A percentile compares a stretch with the other conserved stretches of the same genome.
phyloP scores from a whole-genome alignment of 2,329 filamentous ascomycete species.

The Trichoderma harzianum region DNA sequence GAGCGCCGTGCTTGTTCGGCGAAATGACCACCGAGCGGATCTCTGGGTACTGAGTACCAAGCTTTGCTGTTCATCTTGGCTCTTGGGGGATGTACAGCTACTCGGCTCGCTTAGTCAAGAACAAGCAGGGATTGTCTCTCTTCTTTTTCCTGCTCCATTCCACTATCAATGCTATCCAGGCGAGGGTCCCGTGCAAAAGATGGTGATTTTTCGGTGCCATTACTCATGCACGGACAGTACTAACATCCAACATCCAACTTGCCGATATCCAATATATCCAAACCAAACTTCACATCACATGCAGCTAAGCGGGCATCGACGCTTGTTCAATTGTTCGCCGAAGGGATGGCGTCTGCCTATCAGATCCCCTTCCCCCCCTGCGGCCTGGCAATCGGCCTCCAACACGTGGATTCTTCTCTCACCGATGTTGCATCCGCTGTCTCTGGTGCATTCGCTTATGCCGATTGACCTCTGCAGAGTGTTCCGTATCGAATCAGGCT shows the following conservation, averaged over 20 bases:
- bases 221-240: background rate
- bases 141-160: background rate
- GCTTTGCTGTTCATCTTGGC: background rate
- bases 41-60: background rate
- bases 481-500: background rate
- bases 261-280: background rate
- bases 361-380: background rate
- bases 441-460: slow-evolving; percentile 9
- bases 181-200: background rate
- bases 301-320: background rate
- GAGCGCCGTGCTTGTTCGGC: slow-evolving; percentile 3
- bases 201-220: background rate
- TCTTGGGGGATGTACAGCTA: background rate
- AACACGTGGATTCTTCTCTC: slow-evolving; percentile 9
- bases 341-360: slow-evolving; percentile 5
- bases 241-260: background rate
- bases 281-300: background rate
- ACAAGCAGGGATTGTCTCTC: background rate
- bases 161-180: background rate
- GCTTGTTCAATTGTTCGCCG: background rate
- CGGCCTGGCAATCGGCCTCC: background rate
- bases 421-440: slow-evolving; percentile 13
- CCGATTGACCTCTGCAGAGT: background rate
- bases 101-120: slow-evolving; percentile 1
- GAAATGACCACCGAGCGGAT: background rate